Evolutionary conservation across 305 asterid species (phyloP), one percentile per base, ranked within the genome.

Genomic region (Fraxinus paxiana): DNA sequence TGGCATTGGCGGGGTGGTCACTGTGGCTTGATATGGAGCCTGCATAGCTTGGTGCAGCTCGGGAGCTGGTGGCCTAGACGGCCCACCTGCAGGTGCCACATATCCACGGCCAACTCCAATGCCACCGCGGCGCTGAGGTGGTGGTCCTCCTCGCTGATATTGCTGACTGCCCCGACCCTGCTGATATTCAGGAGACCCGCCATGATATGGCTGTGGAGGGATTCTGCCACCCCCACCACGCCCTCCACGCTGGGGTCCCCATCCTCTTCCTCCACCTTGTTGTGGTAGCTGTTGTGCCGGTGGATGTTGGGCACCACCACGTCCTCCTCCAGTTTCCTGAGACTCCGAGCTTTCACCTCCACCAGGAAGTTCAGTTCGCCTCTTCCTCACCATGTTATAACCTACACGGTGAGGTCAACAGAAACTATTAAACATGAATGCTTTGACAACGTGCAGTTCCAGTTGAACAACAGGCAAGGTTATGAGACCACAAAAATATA

Each of bases 41-140:
- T 88, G 90, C 86, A 90, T 88, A 80, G 98, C 98, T 96, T 94
- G 99, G 92, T 91, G 98, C 97, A 92, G 98, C 93, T 92, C 98
- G 97, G 98, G 92, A 80, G 88, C 86, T 15, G 94, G 91, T 77
- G 92, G 92, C 87, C 95, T 88, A 67, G 97, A 85, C 65, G 92
- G 94, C 85, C 94, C 97, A 82, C 93, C 95, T 73, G 91, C 88
- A 80, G 94, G 84, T 85, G 93, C 89, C 75, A 35, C 43, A 26
- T 87, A 83, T 78, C 90, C 93, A 13, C 86, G 93, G 84, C 97
- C 95, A 81, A 86, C 84, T 75, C 83, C 90, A 73, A 26, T 80
- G 77, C 88, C 92, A 34, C 97, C 93, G 73, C 88, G 94, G 24
- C 87, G 92, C 77, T 83, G 89, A n/a, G 82, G 41, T 22, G 89